phyloP scores from a whole-genome alignment of 169 alveolate genomes.

The Toxoplasma gondii region DNA sequence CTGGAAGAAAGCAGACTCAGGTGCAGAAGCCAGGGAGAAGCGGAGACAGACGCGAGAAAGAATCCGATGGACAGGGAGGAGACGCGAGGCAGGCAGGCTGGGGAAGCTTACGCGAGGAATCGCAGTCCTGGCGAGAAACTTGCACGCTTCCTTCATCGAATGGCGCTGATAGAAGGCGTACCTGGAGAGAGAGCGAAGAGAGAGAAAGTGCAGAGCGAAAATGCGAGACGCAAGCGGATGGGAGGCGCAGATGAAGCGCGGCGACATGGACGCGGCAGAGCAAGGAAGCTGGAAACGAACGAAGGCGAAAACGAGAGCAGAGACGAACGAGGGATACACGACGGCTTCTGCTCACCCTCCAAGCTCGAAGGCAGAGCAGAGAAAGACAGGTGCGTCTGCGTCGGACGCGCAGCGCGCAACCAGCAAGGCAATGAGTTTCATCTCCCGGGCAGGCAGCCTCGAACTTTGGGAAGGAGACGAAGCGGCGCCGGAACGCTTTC shows the following conservation, averaged over 20 bases:
- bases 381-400: constrained; percentile 16
- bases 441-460: not conserved
- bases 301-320: not conserved
- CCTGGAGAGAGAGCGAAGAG: not conserved
- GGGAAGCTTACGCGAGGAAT: constrained; percentile 18
- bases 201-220: not conserved
- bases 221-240: not conserved
- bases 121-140: constrained; percentile 38
- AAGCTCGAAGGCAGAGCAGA: constrained; percentile 32
- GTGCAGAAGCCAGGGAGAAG: not conserved
- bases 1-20: too few species aligned
- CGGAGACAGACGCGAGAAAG: not conserved
- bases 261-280: not conserved
- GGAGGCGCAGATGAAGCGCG: not conserved
- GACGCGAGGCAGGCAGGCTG: not conserved
- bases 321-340: not conserved
- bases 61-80: too few species aligned
- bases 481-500: too few species aligned
- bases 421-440: constrained; percentile 36
- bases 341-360: not conserved
- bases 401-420: constrained; percentile 23
- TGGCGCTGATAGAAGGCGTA: constrained; percentile 44
- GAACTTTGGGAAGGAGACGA: not conserved
- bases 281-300: not conserved
- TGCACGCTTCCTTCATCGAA: constrained; percentile 34